Evolutionary conservation across 2,329 filamentous ascomycete genomes (phyloP), one percentile per base, ranked within the genome.

Genomic region (Diaporthe vaccinii): DNA sequence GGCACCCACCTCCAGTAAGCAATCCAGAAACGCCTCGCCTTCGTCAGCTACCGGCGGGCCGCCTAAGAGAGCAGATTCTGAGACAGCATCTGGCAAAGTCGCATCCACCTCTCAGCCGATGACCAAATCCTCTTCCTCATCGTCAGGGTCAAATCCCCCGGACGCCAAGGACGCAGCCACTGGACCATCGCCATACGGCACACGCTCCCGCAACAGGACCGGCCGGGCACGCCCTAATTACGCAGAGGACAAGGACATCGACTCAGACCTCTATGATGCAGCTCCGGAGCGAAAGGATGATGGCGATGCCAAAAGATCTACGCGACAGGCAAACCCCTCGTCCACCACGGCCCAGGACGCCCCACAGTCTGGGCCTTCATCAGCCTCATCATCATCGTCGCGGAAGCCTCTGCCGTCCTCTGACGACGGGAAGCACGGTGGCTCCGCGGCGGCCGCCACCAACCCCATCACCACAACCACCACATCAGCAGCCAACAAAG

Each of bases 191-290:
- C 92, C 92, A 65, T 98, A 99, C 85, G 96, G 96, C 81, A 99
- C 97, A 83, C 93, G 96, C 80, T 98, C 96, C 80, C 94, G 97
- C 83, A 98, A 98, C 85, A 93, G 96, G 81, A 93, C 91, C 75
- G 93, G 94, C 80, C 91, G 90, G 79, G 90, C 93, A 79, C 94
- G 97, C 79, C 92, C 93, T 78, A 99, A 99, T 85, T 99, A 99
- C 84, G 96, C 97, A 69, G 97, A 99, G 86, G 94, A 96, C 84
- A 94, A 91, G 85, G 96, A 98, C 84, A 89, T 96, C 79, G 96
- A 98, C 81, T 92, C 94, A 84, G 97, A 98, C 76, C 85, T 89
- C 82, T 95, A 95, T 83, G 96, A 98, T 81, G 90, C 89, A 82
- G 86, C 89, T 81, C 83, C 86, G 72, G 85, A 89, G 79, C 87